Base-by-base conservation (phyloP, 371 early-diverging fungal genomes). In the Sporodiniella umbellata region DNA sequence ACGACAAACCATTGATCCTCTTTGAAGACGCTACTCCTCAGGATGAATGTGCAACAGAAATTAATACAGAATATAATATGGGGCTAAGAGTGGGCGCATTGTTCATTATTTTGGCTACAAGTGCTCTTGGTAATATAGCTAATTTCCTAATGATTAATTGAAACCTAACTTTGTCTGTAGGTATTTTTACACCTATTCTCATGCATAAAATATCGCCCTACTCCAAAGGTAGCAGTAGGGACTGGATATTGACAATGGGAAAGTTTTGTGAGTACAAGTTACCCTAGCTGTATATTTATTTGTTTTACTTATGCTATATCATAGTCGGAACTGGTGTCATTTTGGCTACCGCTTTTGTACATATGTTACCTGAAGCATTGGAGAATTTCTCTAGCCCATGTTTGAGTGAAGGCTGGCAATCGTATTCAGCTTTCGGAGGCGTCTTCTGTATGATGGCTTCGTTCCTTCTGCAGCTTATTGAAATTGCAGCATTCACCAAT, bases 271-370 rank as follows among this genome's bases (percentile, higher is more conserved):
- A 64, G 72, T 64, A 4, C 5, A n/a, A 28, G 8, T 12, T 24
- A 8, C 14, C 12, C 19, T 45, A 23, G 18, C 23, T 19, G 24
- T 35, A 35, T 21, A 28, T 28, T 33, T n/a, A 40, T 21, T 25
- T 8, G 14, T 46, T 11, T 33, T 33, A 14, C 12, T 39, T 17
- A 19, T 26, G 43, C 19, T 24, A n/a, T n/a, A n/a, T 42, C 8
- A 44, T 58, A 66, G 71, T 72, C 37, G 76, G 76, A 21, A 70
- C 70, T 6, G 76, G 76, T 39, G 68, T 76, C 4, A 69, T 77
- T 33, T 42, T 77, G 12, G 66, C 78, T 1, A 72, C 72, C 8
- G 78, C 74, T 2, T 77, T 70, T 42, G 58, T 77, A 23, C 78
- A 77, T 46, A 69, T 77, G 68, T 47, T 77, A 12, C 72, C 78